phyloP scores from a whole-genome alignment of 2,329 filamentous ascomycete species.

The Cladosporium sp. region DNA sequence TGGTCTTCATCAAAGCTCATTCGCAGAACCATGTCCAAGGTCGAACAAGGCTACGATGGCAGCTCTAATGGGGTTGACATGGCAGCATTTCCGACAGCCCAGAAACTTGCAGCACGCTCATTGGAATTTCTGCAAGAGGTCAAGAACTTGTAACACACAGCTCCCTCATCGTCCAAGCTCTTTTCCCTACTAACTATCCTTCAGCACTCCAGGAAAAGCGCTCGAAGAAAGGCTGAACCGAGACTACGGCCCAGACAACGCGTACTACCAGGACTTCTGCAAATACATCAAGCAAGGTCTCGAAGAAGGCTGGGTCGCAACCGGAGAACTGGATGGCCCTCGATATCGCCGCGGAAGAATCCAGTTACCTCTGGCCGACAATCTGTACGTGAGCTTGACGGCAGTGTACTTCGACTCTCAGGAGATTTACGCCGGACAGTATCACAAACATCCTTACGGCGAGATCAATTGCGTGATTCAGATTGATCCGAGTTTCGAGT shows the following conservation, averaged over 20 bases:
- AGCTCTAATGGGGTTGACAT: too few species aligned
- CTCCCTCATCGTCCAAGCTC: too few species aligned
- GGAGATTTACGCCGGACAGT: constrained; percentile 47
- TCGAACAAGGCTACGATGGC: too few species aligned
- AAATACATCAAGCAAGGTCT: constrained; percentile 30
- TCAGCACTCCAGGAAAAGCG: constrained; percentile 32
- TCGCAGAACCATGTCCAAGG: too few species aligned
- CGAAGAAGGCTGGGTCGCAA: constrained; percentile 34
- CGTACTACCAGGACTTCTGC: constrained; percentile 34
- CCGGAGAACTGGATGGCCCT: constrained; percentile 34
- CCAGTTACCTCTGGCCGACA: constrained; percentile 41
- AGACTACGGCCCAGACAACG: constrained; percentile 32
- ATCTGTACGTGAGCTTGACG: constrained; percentile 51
- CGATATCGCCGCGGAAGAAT: constrained; percentile 46
- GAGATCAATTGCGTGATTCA: constrained; percentile 31
- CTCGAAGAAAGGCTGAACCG: constrained; percentile 32
- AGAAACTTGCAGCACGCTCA: too few species aligned
- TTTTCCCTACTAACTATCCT: too few species aligned
- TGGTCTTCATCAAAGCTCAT: too few species aligned
- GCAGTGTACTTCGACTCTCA: constrained; percentile 54
- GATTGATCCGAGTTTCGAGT: constrained; percentile 45
- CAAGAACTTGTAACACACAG: too few species aligned
- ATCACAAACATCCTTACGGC: constrained; percentile 33
- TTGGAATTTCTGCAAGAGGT: too few species aligned
- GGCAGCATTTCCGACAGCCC: too few species aligned